Evolutionary conservation across 768 basidiomycete species (phyloP).

Genomic region (Amanita rimosa): DNA sequence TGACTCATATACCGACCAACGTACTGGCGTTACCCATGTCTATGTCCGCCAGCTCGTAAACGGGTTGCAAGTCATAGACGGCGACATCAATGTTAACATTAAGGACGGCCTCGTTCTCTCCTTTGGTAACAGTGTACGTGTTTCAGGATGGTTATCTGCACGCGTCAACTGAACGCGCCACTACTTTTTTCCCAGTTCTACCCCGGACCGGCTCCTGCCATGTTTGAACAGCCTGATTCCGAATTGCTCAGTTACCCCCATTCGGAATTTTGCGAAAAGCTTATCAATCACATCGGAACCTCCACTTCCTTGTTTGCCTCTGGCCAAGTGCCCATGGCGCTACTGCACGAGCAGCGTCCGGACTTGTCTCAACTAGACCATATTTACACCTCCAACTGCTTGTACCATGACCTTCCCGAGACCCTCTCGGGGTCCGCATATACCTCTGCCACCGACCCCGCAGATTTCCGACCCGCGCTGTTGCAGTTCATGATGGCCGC

Average conservation of each 20-base stretch:
- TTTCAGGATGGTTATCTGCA: neutral
- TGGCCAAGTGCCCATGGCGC: slow-evolving; percentile 26
- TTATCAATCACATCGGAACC: slow-evolving; percentile 23
- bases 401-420: slow-evolving; percentile 29
- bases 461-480: slow-evolving; percentile 46
- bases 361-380: slow-evolving; percentile 27
- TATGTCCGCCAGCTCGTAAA: slow-evolving; percentile 80
- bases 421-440: slow-evolving; percentile 15
- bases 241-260: slow-evolving; percentile 35
- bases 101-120: slow-evolving; percentile 76
- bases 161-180: neutral
- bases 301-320: slow-evolving; percentile 17
- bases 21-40: slow-evolving; percentile 81
- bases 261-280: slow-evolving; percentile 38
- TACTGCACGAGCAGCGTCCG: slow-evolving; percentile 7
- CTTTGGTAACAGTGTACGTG: slow-evolving; percentile 63
- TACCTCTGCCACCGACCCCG: slow-evolving; percentile 14
- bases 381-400: slow-evolving; percentile 49
- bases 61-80: slow-evolving; percentile 82
- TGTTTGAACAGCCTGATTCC: slow-evolving; percentile 18
- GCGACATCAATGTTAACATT: slow-evolving; percentile 90
- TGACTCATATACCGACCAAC: slow-evolving; percentile 81
- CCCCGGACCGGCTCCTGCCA: slow-evolving; percentile 41
- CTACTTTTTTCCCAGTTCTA: slow-evolving; percentile 49
- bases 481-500: slow-evolving; percentile 75